These are phyloP conservation scores for Boletus vermiculosoides DNA, from an alignment of 768 basidiomycete species.

Conservation along the genomic window DNA sequence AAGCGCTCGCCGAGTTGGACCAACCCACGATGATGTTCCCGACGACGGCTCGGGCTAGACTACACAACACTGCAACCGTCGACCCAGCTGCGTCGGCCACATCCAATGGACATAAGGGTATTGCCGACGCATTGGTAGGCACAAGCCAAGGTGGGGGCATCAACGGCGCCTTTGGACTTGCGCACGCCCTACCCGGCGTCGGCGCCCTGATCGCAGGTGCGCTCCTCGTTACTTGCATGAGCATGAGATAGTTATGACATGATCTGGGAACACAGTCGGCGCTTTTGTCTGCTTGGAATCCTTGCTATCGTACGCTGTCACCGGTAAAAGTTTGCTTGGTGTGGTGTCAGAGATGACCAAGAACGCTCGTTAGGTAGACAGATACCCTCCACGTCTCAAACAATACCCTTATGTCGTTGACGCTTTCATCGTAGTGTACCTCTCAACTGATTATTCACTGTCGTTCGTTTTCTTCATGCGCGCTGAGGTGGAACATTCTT, in stretches of 20 bases:
- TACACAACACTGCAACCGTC: constrained; percentile 53
- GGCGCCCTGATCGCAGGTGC: constrained; percentile 17
- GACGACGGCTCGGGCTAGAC: constrained; percentile 41
- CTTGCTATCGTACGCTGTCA: constrained; percentile 10
- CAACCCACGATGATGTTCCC: constrained; percentile 48
- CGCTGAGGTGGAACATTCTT: neutral
- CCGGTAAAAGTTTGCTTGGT: neutral
- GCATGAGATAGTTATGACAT: neutral
- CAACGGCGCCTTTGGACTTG: constrained; percentile 2
- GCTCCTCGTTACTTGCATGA: constrained; percentile 8
- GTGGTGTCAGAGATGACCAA: neutral
- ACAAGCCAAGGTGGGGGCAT: constrained; percentile 7
- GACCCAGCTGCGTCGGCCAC: constrained; percentile 55
- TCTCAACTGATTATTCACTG: neutral
- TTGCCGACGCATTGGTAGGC: constrained; percentile 15
- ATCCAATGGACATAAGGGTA: constrained; percentile 55
- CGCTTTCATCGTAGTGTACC: constrained; percentile 5
- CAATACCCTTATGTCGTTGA: constrained; percentile 13
- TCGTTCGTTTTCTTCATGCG: neutral
- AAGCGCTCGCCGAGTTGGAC: constrained; percentile 37
- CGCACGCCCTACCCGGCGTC: constrained; percentile 12
- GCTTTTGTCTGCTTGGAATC: constrained; percentile 13
- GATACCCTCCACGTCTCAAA: constrained; percentile 21
- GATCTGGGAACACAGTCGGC: constrained; percentile 1
- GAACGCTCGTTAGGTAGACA: constrained; percentile 2